A percentile compares a stretch with the other conserved stretches of the same genome.
These are phyloP conservation scores for Exophiala calicioides DNA, from an alignment of 2,329 filamentous ascomycete genomes.

Conservation along the genomic window DNA sequence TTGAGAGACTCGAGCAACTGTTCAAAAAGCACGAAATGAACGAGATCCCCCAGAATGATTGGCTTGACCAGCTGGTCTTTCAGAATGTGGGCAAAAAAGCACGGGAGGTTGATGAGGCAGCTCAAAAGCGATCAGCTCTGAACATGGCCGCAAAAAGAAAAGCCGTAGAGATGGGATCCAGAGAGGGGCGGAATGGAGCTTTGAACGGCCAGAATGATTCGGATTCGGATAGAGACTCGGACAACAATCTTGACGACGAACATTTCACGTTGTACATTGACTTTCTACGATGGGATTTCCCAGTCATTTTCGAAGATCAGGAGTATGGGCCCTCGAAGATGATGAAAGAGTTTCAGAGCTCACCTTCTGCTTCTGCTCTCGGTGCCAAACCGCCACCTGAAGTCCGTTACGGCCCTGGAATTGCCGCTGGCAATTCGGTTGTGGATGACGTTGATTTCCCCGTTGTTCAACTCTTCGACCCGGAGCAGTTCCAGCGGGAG, in stretches of 20 bases:
- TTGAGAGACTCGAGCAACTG: slow-evolving; percentile 82
- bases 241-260: slow-evolving; percentile 51
- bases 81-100: slow-evolving; percentile 80
- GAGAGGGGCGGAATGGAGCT: slow-evolving; percentile 35
- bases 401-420: slow-evolving; percentile 86
- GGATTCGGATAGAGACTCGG: slow-evolving; percentile 36
- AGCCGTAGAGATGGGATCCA: slow-evolving; percentile 10
- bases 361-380: slow-evolving; percentile 66
- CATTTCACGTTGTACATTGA: slow-evolving; percentile 86
- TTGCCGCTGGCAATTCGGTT: slow-evolving; percentile 65
- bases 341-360: slow-evolving; percentile 68
- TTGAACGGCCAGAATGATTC: slow-evolving; percentile 43
- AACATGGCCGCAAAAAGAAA: slow-evolving; percentile 39
- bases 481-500: slow-evolving; percentile 82
- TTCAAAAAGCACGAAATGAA: slow-evolving; percentile 99
- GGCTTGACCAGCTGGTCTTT: slow-evolving; percentile 94
- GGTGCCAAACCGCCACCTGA: slow-evolving; percentile 79
- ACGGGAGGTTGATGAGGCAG: slow-evolving; percentile 63
- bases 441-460: slow-evolving; percentile 52
- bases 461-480: slow-evolving; percentile 86
- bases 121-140: slow-evolving; percentile 55
- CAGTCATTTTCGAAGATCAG: slow-evolving; percentile 90
- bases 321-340: slow-evolving; percentile 86
- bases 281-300: slow-evolving; percentile 91
- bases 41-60: slow-evolving; percentile 87